Percentiles rank a stretch among this genome's conserved stretches.
Evolutionary conservation across 2,329 filamentous ascomycete genomes (phyloP).

Genomic region (Xylaria sp.): DNA sequence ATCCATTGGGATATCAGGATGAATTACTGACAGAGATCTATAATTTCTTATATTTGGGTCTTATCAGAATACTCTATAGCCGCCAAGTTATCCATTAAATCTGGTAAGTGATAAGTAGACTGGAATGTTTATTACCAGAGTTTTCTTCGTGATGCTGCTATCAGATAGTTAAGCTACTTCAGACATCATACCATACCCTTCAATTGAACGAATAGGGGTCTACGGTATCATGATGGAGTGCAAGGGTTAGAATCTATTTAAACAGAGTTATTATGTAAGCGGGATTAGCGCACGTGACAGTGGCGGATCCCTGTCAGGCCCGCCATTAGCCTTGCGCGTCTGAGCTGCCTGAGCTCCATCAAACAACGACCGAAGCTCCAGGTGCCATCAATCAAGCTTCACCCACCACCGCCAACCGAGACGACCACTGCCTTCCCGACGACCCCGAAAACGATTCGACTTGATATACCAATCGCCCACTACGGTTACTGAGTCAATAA

Average conservation of each 20-base stretch:
- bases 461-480: neutral
- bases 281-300: conserved; percentile 6
- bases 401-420: conserved; percentile 18
- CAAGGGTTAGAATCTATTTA: too few relatives aligned
- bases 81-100: too few relatives aligned
- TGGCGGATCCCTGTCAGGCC: neutral
- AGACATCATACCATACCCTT: neutral
- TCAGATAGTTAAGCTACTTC: neutral
- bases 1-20: neutral
- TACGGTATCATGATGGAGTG: neutral
- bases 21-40: too few relatives aligned
- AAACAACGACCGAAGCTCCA: conserved; percentile 20
- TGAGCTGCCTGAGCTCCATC: conserved; percentile 35
- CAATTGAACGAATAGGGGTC: neutral
- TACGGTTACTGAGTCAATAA: neutral
- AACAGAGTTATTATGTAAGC: neutral
- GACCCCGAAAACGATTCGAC: neutral
- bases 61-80: too few relatives aligned
- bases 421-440: neutral
- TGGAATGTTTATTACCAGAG: too few relatives aligned
- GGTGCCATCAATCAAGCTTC: conserved; percentile 29
- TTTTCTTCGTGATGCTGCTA: too few relatives aligned
- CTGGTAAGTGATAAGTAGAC: too few relatives aligned
- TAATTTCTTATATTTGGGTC: too few relatives aligned
- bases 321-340: conserved; percentile 34